A percentile compares a stretch with the other conserved stretches of the same genome.
These are phyloP conservation scores for Gymnopilus junonius DNA, from an alignment of 768 basidiomycete genomes.

Conservation along the genomic window DNA sequence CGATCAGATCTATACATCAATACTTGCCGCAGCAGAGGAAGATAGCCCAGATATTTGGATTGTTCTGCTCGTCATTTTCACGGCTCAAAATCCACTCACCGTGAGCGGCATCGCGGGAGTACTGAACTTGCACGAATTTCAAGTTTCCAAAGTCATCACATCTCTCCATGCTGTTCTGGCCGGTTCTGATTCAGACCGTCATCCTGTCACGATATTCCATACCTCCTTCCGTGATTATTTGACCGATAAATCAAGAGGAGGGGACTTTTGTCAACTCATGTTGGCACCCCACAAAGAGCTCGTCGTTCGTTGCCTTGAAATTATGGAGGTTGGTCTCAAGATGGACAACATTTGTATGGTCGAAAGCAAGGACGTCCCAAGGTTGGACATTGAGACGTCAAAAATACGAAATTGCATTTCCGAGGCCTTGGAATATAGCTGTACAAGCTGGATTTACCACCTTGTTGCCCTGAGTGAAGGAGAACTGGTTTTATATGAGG, in stretches of 20 bases:
- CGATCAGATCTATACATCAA: neutral
- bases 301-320: constrained; percentile 3
- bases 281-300: neutral
- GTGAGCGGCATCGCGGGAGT: neutral
- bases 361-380: constrained; percentile 21
- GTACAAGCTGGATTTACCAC: constrained; percentile 22
- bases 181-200: constrained; percentile 3
- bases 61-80: neutral
- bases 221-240: constrained; percentile 40
- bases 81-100: neutral
- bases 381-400: constrained; percentile 1
- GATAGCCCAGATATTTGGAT: neutral
- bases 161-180: neutral
- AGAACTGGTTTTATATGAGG: neutral
- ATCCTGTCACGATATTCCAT: constrained; percentile 31
- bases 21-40: neutral
- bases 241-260: constrained; percentile 24
- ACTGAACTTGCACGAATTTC: neutral
- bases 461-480: neutral
- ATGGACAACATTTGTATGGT: constrained; percentile 31
- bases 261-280: constrained; percentile 15
- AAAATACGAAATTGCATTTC: neutral
- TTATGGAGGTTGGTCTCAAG: constrained; percentile 27
- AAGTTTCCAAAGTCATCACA: neutral
- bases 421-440: constrained; percentile 25